Evolutionary conservation across 2,329 filamentous ascomycete species (phyloP).

Genomic region (Alternaria triticimaculans): DNA sequence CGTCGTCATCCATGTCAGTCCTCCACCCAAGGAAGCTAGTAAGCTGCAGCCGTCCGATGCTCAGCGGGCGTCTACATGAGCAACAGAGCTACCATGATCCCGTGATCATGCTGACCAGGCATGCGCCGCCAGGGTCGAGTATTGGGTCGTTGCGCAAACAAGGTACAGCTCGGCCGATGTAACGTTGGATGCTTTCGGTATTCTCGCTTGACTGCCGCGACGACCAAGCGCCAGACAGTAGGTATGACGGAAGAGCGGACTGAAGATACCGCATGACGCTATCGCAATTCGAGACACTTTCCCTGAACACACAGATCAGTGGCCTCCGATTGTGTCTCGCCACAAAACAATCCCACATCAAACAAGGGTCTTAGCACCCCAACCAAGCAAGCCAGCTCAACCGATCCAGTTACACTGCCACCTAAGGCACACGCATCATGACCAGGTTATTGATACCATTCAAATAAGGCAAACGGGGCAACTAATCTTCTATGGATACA

Average conservation of each 20-base stretch:
- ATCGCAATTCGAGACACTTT: neutral
- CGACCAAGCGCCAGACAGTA: neutral
- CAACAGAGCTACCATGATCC: neutral
- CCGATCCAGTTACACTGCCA: neutral
- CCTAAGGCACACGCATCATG: neutral
- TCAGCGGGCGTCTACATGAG: constrained; percentile 10
- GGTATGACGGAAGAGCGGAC: neutral
- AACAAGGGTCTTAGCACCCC: neutral
- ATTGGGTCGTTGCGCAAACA: neutral
- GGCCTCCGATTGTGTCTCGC: neutral
- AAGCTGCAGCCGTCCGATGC: constrained; percentile 17
- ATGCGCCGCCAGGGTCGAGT: constrained; percentile 10
- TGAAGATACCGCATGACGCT: neutral
- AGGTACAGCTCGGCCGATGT: neutral
- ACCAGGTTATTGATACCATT: neutral
- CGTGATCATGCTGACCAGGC: neutral
- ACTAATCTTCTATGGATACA: neutral
- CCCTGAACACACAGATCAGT: neutral
- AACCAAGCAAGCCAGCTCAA: neutral
- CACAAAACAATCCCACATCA: neutral
- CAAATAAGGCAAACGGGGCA: neutral
- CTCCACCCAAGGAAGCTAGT: neutral
- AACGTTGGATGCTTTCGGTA: neutral
- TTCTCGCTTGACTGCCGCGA: neutral
- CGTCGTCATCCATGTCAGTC: neutral